Base-by-base conservation (phyloP, 441 rosid species). In the Aleurites moluccanus region DNA sequence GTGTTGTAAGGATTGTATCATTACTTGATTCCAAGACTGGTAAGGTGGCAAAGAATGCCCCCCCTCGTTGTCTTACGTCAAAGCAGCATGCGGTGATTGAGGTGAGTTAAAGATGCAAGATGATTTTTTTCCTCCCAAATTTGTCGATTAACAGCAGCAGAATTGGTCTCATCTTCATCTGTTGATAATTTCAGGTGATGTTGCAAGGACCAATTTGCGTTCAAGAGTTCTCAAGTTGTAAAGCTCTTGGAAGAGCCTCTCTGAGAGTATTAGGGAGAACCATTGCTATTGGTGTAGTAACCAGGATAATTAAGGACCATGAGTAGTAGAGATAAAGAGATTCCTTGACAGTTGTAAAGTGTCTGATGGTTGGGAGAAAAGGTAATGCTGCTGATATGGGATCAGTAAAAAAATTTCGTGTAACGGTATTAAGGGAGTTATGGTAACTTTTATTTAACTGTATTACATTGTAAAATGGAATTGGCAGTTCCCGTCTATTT, bases 11-110 rank as follows among this genome's bases (percentile, higher is more conserved):
- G 72, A 88, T 94, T 73, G 61, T 83, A 72, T 86, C 97, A 52
- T 57, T 91, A 77, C 92, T 92, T 40, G 96, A 96, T 84, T 84
- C 95, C 35, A 96, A 92, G 86, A 94, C 98, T 8, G 98, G 98
- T 74, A 91, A 91, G 83, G 87, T 83, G 64, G 83, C 75, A 50
- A 94, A 91, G 86, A 92, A 88, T 77, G 79, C 90, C 42, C n/a
- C n/a, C n/a, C 99, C 99, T 18, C 96, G 98, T 40, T 85, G 89
- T 78, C 85, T 97, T 42, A 76, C 78, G 10, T 85, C 97, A 50
- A 94, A 94, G 87, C 98, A 97, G 83, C 88, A 81, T 75, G 97
- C 98, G 16, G 79, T 88, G 40, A 66, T 97, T 67, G 99, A 94
- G 98, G 98, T 90, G 73, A 82, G 65, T 70, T 69, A 45, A 69